phyloP scores from a whole-genome alignment of 371 early-diverging fungal species.

The Mucor indicus region DNA sequence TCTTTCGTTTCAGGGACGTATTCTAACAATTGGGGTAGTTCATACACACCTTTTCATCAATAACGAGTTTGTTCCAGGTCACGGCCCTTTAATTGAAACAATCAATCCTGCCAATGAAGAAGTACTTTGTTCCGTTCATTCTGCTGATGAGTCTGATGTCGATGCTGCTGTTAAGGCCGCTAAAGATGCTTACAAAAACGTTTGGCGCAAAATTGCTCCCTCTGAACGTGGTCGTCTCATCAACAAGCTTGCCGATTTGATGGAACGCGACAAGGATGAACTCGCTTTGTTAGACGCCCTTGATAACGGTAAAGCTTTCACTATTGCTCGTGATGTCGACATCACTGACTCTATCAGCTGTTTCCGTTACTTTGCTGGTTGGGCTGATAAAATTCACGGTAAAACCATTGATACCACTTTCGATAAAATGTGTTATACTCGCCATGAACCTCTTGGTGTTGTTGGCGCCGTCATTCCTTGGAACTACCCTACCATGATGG shows the following conservation, averaged over 20 bases:
- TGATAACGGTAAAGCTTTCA: constrained; percentile 82
- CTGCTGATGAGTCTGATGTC: constrained; percentile 68
- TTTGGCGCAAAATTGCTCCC: constrained; percentile 63
- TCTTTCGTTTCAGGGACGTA: not conserved
- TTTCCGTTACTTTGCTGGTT: constrained; percentile 76
- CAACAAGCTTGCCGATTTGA: constrained; percentile 64
- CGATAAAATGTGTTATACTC: constrained; percentile 74
- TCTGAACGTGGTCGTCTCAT: constrained; percentile 31
- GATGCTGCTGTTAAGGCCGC: constrained; percentile 75
- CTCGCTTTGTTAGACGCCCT: constrained; percentile 76
- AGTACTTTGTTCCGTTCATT: constrained; percentile 62
- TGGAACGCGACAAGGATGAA: constrained; percentile 62
- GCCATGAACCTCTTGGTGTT: constrained; percentile 75
- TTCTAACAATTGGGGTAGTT: too few species aligned
- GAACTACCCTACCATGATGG: constrained; percentile 54
- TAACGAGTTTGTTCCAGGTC: constrained; percentile 63
- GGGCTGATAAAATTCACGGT: constrained; percentile 36
- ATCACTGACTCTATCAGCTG: constrained; percentile 61
- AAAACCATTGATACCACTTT: constrained; percentile 15
- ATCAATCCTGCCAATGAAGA: constrained; percentile 71
- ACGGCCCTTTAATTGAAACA: constrained; percentile 47
- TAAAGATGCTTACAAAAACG: constrained; percentile 56
- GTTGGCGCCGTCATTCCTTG: constrained; percentile 67
- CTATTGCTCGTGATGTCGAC: constrained; percentile 57
- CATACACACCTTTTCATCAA: constrained; percentile 65